phyloP scores from a whole-genome alignment of 768 basidiomycete species.

The Asterophora lycoperdoides region DNA sequence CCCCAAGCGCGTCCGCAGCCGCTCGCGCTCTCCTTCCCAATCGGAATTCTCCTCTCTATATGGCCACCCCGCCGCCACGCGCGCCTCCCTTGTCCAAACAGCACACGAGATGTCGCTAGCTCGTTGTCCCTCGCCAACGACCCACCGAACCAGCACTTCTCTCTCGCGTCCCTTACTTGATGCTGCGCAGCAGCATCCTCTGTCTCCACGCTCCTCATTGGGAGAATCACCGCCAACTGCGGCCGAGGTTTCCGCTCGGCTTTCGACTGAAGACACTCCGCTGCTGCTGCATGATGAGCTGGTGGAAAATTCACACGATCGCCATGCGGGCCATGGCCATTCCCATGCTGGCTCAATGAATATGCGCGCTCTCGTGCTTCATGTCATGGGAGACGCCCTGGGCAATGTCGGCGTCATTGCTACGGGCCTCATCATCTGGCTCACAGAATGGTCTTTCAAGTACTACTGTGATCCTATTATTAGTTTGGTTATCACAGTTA shows the following conservation, averaged over 20 bases:
- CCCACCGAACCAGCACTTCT: constrained; percentile 21
- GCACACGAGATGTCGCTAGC: constrained; percentile 75
- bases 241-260: neutral
- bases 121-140: constrained; percentile 42
- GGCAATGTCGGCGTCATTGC: constrained; percentile 98
- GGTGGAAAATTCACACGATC: constrained; percentile 17
- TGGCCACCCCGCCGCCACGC: constrained; percentile 69
- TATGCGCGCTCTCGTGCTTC: constrained; percentile 92
- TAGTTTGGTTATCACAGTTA: constrained; percentile 89
- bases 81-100: constrained; percentile 71
- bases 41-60: constrained; percentile 57
- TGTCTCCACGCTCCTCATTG: neutral
- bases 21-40: constrained; percentile 27
- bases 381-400: constrained; percentile 94
- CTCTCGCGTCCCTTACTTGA: constrained; percentile 26
- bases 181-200: neutral
- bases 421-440: constrained; percentile 93
- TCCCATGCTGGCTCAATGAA: constrained; percentile 82
- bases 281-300: constrained; percentile 36
- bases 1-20: constrained; percentile 18
- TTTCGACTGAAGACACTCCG: constrained; percentile 40
- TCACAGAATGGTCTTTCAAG: constrained; percentile 77
- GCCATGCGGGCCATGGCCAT: constrained; percentile 28
- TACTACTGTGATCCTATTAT: constrained; percentile 93
- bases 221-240: constrained; percentile 11